Conservation (phyloP, 2,329 filamentous ascomycete species). For the Neofusicoccum ribis region DNA sequence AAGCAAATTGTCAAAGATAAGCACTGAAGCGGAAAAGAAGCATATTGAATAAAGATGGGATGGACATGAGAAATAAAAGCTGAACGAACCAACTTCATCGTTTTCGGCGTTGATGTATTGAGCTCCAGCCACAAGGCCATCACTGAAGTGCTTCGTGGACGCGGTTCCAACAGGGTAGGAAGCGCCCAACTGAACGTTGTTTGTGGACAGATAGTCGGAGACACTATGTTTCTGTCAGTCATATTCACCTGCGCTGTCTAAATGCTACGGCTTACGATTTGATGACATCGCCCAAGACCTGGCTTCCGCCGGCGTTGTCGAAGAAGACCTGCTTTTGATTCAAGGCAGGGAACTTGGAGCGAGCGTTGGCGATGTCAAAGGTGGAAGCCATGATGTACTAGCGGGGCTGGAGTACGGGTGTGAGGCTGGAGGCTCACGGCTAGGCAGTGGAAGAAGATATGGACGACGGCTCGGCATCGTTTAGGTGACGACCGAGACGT, state of each 20-base stretch:
- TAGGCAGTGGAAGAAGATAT: not conserved
- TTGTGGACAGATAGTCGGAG: slow-evolving; percentile 63
- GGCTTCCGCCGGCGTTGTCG: slow-evolving; percentile 77
- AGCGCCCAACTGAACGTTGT: slow-evolving; percentile 75
- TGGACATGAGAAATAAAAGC: slow-evolving; percentile 20
- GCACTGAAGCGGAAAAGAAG: no score
- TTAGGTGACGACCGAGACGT: not conserved
- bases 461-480: not conserved
- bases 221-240: slow-evolving; percentile 49
- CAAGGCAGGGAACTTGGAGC: slow-evolving; percentile 68
- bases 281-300: slow-evolving; percentile 66
- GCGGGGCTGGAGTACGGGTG: not conserved
- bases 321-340: slow-evolving; percentile 68
- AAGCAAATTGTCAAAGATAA: no score
- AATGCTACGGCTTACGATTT: slow-evolving; percentile 54
- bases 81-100: slow-evolving; percentile 61
- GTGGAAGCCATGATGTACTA: slow-evolving; percentile 28
- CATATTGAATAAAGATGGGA: no score
- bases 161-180: slow-evolving; percentile 62
- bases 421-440: not conserved
- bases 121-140: slow-evolving; percentile 65
- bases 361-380: slow-evolving; percentile 58
- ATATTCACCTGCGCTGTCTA: not conserved
- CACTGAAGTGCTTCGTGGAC: slow-evolving; percentile 60
- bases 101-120: slow-evolving; percentile 67